Base-by-base conservation (phyloP, 75 land plant genomes). In the Pinus taeda region DNA sequence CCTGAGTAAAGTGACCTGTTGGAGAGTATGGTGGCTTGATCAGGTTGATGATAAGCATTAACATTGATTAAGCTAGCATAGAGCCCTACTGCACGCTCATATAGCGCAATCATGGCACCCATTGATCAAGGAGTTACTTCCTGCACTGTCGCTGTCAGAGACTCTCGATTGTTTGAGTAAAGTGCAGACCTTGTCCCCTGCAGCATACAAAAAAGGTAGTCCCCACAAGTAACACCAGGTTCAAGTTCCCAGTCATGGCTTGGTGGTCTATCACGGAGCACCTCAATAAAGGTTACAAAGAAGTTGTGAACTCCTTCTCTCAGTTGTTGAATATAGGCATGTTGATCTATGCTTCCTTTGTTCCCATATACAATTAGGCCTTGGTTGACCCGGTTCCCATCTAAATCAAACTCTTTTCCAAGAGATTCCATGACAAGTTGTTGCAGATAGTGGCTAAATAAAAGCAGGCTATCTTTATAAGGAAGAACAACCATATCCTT, bases 171-270 rank as follows among this genome's bases (percentile, higher is more conserved):
- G 59, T 96, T 96, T 56, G 94, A 74, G 84, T 94, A 96, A 39
- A 96, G 81, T 18, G 98, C 98, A 26, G 98, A 90, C 60, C 98
- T 87, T 72, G 98, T 95, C 61, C 98, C 98, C 97, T 93, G 88
- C 70, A 95, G 79, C 97, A 95, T 93, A 62, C 98, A 97, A 80
- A 95, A 95, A 12, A 95, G 84, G 80, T 95, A 95, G 76, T 95
- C 98, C 20, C 98, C 98, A 81, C 98, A 95, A 21, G 98, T 95
- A 21, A 95, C 98, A 66, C 98, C 97, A 56, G 98, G 98, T 75
- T 95, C 98, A 81, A 95, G 97, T 82, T 95, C 98, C 98, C 98
- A 95, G 63, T 95, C 98, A 82, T 95, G 98, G 58, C 98, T 97
- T 73, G 97, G 97, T 24, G 97, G 98, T 73, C 98, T 91, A 77